A percentile compares a stretch with the other conserved stretches of the same genome.
These are phyloP conservation scores for Picea abies DNA, from an alignment of 83 land plant species.

Conservation along the genomic window DNA sequence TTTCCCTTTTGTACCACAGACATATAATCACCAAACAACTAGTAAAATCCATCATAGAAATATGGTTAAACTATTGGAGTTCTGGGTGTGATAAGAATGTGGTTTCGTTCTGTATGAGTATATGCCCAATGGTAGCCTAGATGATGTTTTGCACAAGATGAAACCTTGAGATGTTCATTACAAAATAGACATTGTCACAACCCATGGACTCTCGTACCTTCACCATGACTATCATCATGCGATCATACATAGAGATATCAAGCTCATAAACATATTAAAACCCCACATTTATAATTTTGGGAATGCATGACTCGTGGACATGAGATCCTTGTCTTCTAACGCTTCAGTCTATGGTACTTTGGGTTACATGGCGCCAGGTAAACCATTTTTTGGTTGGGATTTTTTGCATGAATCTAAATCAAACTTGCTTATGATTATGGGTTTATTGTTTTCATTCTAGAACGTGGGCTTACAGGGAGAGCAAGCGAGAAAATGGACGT, in stretches of 20 bases:
- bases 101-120: constrained; percentile 71
- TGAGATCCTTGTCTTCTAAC: constrained; percentile 15
- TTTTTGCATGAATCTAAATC: not conserved
- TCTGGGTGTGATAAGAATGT: constrained; percentile 51
- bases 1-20: no score
- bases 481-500: constrained; percentile 52
- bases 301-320: no score
- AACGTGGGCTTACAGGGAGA: constrained; percentile 38
- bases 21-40: no score
- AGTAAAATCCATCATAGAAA: no score
- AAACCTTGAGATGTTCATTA: no score
- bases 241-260: no score
- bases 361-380: constrained; percentile 93
- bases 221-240: no score
- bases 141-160: constrained; percentile 33
- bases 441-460: constrained; percentile 16
- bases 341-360: constrained; percentile 46
- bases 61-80: constrained; percentile 16
- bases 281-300: no score
- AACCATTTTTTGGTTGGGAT: not conserved
- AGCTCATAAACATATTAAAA: no score
- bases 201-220: no score
- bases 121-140: constrained; percentile 83
- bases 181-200: no score
- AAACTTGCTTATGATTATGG: not conserved